phyloP scores from a whole-genome alignment of 768 basidiomycete species.

The Russula vinacea region DNA sequence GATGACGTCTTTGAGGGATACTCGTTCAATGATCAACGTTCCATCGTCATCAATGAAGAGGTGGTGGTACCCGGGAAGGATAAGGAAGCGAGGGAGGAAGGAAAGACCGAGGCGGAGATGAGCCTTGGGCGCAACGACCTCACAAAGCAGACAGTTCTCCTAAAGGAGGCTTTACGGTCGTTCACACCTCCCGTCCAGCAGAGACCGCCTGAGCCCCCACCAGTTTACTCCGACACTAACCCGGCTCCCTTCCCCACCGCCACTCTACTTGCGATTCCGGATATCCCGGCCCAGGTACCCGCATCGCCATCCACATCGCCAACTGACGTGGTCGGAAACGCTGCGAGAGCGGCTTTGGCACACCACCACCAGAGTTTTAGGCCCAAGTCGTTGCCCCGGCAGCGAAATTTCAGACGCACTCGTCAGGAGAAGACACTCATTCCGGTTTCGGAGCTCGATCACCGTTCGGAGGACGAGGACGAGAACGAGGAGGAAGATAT shows the following conservation, averaged over 20 bases:
- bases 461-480: too few relatives aligned
- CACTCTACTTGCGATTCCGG: conserved; percentile 12
- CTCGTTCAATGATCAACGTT: conserved; percentile 83
- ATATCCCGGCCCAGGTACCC: neutral
- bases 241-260: conserved; percentile 7
- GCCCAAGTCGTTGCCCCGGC: neutral
- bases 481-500: neutral
- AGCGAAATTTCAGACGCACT: neutral
- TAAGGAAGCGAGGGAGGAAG: neutral
- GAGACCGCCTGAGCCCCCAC: conserved; percentile 15
- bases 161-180: conserved; percentile 47
- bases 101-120: neutral
- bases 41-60: conserved; percentile 71
- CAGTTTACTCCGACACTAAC: conserved; percentile 3
- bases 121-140: conserved; percentile 35
- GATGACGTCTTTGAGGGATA: conserved; percentile 90
- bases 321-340: too few relatives aligned
- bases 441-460: neutral
- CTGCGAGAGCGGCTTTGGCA: neutral
- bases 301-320: neutral
- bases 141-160: conserved; percentile 66
- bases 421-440: neutral
- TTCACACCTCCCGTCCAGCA: conserved; percentile 7
- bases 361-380: neutral
- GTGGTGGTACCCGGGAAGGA: conserved; percentile 32